Evolutionary conservation across 805 yeast genomes (phyloP).

Genomic region (Clavispora fructus): DNA sequence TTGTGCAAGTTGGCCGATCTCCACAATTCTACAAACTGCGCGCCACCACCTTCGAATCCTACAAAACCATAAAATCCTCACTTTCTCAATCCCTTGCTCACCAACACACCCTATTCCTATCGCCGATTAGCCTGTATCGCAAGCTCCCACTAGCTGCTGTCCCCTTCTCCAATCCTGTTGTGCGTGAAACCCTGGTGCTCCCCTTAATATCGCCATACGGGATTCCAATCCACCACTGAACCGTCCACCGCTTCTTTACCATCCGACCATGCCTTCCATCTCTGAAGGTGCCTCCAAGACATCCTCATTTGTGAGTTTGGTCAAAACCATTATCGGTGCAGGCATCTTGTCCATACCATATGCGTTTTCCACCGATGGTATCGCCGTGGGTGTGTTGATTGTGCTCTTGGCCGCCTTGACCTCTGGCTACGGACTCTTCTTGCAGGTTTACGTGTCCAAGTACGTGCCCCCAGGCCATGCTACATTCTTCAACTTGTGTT

Average conservation of each 20-base stretch:
- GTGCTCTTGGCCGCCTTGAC: conserved; percentile 58
- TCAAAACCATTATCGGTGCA: conserved; percentile 77
- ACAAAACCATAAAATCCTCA: too few relatives aligned
- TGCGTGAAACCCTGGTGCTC: too few relatives aligned
- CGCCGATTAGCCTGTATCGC: too few relatives aligned
- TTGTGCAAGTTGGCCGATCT: too few relatives aligned
- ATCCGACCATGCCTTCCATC: not conserved
- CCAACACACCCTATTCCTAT: too few relatives aligned
- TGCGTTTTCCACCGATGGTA: conserved; percentile 65
- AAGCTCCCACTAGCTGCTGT: too few relatives aligned
- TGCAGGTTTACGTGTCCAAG: conserved; percentile 56
- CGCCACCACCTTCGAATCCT: too few relatives aligned
- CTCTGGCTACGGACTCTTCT: conserved; percentile 61
- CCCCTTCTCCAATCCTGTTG: too few relatives aligned
- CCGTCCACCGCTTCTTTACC: not conserved
- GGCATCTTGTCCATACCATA: conserved; percentile 76
- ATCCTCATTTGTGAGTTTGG: conserved; percentile 60
- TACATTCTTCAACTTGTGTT: conserved; percentile 65
- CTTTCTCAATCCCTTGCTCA: too few relatives aligned
- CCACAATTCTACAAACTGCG: too few relatives aligned
- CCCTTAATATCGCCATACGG: too few relatives aligned
- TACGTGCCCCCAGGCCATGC: conserved; percentile 55
- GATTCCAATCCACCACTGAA: too few relatives aligned
- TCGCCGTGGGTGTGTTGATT: conserved; percentile 50
- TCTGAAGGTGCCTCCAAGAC: conserved; percentile 39